These are phyloP conservation scores for Cyanodermella asteris DNA, from an alignment of 2,329 filamentous ascomycete species.

Conservation along the genomic window DNA sequence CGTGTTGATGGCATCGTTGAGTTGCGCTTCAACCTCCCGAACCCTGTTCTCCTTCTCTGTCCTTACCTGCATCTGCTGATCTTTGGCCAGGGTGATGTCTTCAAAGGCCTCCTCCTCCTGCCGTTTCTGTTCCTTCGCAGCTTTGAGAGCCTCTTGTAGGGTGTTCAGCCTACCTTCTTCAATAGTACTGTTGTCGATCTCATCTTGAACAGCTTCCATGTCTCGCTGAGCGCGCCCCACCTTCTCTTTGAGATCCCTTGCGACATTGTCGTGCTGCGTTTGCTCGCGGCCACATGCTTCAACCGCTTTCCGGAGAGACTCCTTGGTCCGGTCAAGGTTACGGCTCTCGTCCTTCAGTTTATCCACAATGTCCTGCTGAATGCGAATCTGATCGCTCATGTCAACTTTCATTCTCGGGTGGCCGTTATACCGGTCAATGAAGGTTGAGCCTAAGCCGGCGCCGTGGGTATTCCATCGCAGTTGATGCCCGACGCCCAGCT, in stretches of 20 bases:
- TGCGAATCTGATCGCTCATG: constrained; percentile 23
- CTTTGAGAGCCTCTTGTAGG: constrained; percentile 35
- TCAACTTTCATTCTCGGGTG: constrained; percentile 62
- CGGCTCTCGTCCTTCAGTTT: constrained; percentile 34
- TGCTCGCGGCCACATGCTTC: too few relatives aligned
- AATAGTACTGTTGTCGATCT: constrained; percentile 32
- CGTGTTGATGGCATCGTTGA: constrained; percentile 18
- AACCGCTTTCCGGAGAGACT: constrained; percentile 25
- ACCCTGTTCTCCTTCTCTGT: constrained; percentile 16
- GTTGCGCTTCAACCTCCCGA: constrained; percentile 13
- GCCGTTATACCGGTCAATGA: too few relatives aligned
- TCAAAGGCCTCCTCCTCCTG: constrained; percentile 22
- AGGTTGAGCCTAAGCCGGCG: too few relatives aligned
- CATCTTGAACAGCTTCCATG: constrained; percentile 45
- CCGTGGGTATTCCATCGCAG: too few relatives aligned
- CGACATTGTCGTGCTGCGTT: constrained; percentile 27
- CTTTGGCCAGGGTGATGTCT: constrained; percentile 25
- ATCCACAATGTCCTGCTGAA: constrained; percentile 25
- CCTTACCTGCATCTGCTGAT: constrained; percentile 19
- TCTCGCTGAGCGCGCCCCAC: constrained; percentile 39
- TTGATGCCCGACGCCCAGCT: constrained; percentile 37
- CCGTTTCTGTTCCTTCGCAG: constrained; percentile 28
- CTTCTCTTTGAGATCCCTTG: constrained; percentile 29
- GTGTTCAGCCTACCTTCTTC: constrained; percentile 43
- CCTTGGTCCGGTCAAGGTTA: constrained; percentile 28